A percentile compares a stretch with the other conserved stretches of the same genome.
Conservation (phyloP, 208 protist genomes). For the Wallacemonas sp. region DNA sequence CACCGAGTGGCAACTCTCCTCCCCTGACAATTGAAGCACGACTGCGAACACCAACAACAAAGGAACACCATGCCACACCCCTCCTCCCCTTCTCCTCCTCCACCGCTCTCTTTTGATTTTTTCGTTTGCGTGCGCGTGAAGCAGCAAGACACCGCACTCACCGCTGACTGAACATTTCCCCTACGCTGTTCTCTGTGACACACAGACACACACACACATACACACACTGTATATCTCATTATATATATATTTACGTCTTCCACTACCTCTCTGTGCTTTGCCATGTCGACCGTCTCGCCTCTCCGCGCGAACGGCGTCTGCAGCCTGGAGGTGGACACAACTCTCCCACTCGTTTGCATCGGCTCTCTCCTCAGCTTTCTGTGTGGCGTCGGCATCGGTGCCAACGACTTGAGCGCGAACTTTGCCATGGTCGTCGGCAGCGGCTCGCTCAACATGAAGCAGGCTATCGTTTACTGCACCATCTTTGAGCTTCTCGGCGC, state of each 20-base stretch:
- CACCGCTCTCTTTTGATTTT: too few species aligned
- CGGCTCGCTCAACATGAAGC: constrained; percentile 77
- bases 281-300: constrained; percentile 18
- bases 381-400: constrained; percentile 83
- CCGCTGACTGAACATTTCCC: too few species aligned
- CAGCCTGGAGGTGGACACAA: constrained; percentile 57
- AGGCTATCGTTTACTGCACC: constrained; percentile 81
- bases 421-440: constrained; percentile 89
- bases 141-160: too few species aligned
- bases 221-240: constrained; percentile 8
- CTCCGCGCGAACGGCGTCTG: constrained; percentile 27
- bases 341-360: constrained; percentile 78
- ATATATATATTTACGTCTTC: constrained; percentile 1
- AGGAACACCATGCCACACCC: too few species aligned
- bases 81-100: too few species aligned
- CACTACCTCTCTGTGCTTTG: too few species aligned
- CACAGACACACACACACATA: neutral
- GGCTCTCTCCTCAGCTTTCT: constrained; percentile 76
- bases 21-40: too few species aligned
- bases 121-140: too few species aligned
- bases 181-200: too few species aligned
- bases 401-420: constrained; percentile 81
- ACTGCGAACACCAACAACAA: too few species aligned
- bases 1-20: too few species aligned
- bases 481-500: constrained; percentile 82